Percentiles rank a stretch among this genome's conserved stretches.
These are phyloP conservation scores for Phytophthora palmivora DNA, from an alignment of 352 stramenopile genomes.

Conservation along the genomic window DNA sequence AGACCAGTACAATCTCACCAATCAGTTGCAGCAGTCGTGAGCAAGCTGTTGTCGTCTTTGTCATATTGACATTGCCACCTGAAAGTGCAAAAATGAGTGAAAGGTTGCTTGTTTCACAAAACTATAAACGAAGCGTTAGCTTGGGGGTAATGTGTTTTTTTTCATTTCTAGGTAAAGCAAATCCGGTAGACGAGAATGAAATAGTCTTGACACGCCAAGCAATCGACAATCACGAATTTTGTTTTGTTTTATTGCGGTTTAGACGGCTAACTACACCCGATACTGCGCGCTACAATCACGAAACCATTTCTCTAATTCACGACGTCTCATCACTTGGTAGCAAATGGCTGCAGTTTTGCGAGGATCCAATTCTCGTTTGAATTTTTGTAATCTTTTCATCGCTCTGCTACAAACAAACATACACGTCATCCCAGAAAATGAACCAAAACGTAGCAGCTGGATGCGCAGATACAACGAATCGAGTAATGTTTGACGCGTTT, in stretches of 20 bases:
- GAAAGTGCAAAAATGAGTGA: no score
- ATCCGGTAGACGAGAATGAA: constrained; percentile 19
- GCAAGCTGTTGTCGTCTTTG: no score
- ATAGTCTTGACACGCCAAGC: constrained; percentile 16
- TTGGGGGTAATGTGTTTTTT: no score
- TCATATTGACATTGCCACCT: no score
- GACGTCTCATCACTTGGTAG: constrained; percentile 42
- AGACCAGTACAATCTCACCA: no score
- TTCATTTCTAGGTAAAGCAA: constrained; percentile 24
- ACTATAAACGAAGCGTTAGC: no score
- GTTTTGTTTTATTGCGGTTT: no score
- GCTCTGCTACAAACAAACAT: constrained; percentile 41
- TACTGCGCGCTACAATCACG: no score
- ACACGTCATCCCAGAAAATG: constrained; percentile 61
- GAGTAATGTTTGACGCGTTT: constrained; percentile 25
- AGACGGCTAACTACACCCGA: no score
- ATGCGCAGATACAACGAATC: constrained; percentile 49
- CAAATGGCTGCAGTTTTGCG: constrained; percentile 33
- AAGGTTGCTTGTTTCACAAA: no score
- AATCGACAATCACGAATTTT: constrained; percentile 22
- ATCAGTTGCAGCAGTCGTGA: no score
- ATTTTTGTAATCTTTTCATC: constrained; percentile 37
- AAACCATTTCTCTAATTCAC: constrained; percentile 40
- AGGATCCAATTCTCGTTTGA: constrained; percentile 35
- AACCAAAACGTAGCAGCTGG: constrained; percentile 47